phyloP scores from a whole-genome alignment of 2,329 filamentous ascomycete species.

The Chaetomiaceae sp. region DNA sequence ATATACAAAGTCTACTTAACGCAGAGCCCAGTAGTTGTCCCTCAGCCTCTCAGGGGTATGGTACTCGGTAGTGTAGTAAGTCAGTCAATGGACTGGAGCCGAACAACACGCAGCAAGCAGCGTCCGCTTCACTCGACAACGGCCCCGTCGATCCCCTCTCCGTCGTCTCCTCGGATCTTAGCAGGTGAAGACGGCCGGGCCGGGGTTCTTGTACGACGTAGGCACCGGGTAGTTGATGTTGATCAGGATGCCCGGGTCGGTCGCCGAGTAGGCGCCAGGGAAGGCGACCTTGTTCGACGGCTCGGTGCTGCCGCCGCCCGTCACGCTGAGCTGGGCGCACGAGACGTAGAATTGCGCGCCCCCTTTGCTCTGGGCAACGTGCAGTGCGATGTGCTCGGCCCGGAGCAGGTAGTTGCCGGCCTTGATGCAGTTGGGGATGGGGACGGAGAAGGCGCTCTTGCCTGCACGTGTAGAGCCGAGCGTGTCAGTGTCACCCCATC shows the following conservation, averaged over 20 bases:
- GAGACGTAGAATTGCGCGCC: slow-evolving; percentile 43
- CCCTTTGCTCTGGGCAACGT: slow-evolving; percentile 34
- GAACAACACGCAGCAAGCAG: too few relatives aligned
- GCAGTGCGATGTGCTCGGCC: slow-evolving; percentile 43
- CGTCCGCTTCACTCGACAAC: too few relatives aligned
- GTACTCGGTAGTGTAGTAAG: too few relatives aligned
- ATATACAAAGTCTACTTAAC: not conserved
- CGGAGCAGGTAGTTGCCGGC: slow-evolving; percentile 43
- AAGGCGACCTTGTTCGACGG: slow-evolving; percentile 34
- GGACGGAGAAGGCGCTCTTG: slow-evolving; percentile 33
- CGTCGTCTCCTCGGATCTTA: slow-evolving; percentile 2
- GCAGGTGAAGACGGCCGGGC: slow-evolving; percentile 24
- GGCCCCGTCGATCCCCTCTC: too few relatives aligned
- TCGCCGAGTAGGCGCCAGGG: slow-evolving; percentile 37
- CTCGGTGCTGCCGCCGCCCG: slow-evolving; percentile 35
- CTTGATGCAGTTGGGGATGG: slow-evolving; percentile 38
- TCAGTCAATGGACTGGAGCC: too few relatives aligned
- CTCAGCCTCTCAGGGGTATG: too few relatives aligned
- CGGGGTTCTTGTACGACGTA: slow-evolving; percentile 31
- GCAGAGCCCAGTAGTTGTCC: too few relatives aligned
- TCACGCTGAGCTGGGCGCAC: slow-evolving; percentile 37
- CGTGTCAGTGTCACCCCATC: too few relatives aligned
- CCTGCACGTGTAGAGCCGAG: slow-evolving; percentile 21
- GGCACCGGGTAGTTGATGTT: slow-evolving; percentile 40
- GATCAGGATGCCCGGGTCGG: slow-evolving; percentile 38